Evolutionary conservation across 2,329 filamentous ascomycete genomes (phyloP).

Genomic region (Harringtonia lauricola): DNA sequence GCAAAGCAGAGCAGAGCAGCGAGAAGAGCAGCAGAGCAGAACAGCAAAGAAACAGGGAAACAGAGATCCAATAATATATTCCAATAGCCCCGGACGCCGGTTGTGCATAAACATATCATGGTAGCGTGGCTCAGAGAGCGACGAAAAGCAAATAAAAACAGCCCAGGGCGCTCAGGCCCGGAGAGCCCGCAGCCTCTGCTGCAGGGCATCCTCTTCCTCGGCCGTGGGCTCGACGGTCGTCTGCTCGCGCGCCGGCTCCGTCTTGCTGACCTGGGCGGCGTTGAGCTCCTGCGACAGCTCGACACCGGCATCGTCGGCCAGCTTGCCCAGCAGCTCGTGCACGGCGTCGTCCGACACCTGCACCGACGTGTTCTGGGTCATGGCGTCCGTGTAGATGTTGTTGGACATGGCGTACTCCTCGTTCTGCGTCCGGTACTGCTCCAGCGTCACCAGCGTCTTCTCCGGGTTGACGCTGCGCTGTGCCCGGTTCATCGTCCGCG

Average conservation of each 20-base stretch:
- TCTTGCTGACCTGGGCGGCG: constrained; percentile 41
- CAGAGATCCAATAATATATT: too few species aligned
- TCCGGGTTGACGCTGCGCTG: constrained; percentile 50
- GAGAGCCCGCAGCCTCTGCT: constrained; percentile 46
- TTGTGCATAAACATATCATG: too few species aligned
- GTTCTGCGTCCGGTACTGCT: constrained; percentile 51
- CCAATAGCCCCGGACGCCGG: too few species aligned
- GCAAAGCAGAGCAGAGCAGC: not conserved
- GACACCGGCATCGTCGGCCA: constrained; percentile 80
- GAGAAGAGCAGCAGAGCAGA: not conserved
- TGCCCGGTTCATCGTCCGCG: constrained; percentile 44
- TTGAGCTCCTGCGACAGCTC: constrained; percentile 68
- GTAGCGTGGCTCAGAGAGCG: not conserved
- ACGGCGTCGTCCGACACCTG: constrained; percentile 73
- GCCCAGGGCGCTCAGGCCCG: constrained; percentile 28
- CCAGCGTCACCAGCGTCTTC: constrained; percentile 48
- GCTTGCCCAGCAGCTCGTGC: constrained; percentile 72
- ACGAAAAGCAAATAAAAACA: not conserved
- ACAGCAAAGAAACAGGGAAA: too few species aligned
- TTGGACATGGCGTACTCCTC: constrained; percentile 54
- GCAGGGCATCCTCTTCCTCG: constrained; percentile 67
- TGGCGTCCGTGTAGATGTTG: constrained; percentile 78
- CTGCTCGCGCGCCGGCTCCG: constrained; percentile 42
- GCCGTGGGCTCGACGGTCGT: constrained; percentile 56
- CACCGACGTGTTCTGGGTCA: constrained; percentile 63